Conservation (phyloP, 306 rosid species). For the Styphnolobium japonicum region DNA sequence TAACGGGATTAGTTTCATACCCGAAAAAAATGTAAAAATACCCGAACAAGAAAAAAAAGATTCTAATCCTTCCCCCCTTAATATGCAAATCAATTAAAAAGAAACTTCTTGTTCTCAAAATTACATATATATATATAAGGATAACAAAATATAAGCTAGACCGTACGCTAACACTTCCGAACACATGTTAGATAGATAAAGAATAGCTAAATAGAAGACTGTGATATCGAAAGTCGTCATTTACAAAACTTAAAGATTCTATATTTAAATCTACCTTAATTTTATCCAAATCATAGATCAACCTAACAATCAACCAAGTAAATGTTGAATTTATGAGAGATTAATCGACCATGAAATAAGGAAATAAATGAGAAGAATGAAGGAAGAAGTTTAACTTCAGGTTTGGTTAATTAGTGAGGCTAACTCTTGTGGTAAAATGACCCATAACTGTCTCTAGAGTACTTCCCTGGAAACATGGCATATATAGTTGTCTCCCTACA, state of each 20-base stretch:
- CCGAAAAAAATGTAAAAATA: too few relatives aligned
- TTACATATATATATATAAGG: neutral
- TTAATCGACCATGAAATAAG: neutral
- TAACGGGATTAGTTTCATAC: too few relatives aligned
- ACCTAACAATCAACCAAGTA: neutral
- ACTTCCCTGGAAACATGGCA: constrained; percentile 5
- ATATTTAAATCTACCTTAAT: neutral
- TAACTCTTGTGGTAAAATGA: neutral
- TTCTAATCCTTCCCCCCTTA: neutral
- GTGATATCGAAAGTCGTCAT: neutral
- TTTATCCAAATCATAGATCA: neutral
- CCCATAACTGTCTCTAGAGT: neutral
- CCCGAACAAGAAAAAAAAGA: too few relatives aligned
- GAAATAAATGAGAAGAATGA: neutral
- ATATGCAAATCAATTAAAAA: neutral
- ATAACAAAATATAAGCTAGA: neutral
- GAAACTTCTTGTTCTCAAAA: neutral
- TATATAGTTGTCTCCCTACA: neutral
- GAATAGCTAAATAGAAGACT: neutral
- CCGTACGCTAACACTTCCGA: neutral
- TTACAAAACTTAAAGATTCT: neutral
- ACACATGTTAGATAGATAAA: neutral
- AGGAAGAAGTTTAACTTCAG: constrained; percentile 1
- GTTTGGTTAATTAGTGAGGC: neutral
- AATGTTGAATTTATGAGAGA: neutral